These are phyloP conservation scores for Ustilaginoidea virens DNA, from an alignment of 2,329 filamentous ascomycete species.

Conservation along the genomic window DNA sequence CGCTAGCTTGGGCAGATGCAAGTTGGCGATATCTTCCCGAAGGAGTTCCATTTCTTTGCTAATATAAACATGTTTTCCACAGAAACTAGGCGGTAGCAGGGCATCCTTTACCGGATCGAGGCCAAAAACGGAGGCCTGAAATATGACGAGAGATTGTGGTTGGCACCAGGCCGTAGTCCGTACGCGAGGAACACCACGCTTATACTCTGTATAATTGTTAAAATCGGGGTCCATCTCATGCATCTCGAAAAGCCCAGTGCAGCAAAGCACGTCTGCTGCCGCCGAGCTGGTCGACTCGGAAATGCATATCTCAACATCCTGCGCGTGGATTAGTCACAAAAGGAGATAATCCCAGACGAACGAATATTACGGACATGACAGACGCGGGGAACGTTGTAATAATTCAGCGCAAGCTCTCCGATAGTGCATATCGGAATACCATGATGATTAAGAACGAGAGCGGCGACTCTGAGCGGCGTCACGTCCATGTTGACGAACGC, in stretches of 20 bases:
- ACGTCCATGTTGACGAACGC: constrained; percentile 3
- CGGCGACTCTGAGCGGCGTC: constrained; percentile 2
- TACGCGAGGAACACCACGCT: constrained; percentile 9
- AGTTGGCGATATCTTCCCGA: constrained; percentile 4
- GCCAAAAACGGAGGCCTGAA: constrained; percentile 6
- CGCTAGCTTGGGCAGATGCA: constrained; percentile 10
- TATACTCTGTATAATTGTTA: constrained; percentile 13
- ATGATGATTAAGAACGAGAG: constrained; percentile 4
- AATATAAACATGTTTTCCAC: constrained; percentile 5
- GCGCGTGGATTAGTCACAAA: too few relatives aligned
- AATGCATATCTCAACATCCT: constrained; percentile 9
- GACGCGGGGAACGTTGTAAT: constrained; percentile 8
- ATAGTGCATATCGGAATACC: constrained; percentile 4
- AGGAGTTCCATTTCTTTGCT: constrained; percentile 1
- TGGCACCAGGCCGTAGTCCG: constrained; percentile 5
- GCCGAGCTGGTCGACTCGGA: constrained; percentile 2
- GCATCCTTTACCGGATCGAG: constrained; percentile 6
- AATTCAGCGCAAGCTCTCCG: constrained; percentile 7
- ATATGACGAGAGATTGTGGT: constrained; percentile 6
- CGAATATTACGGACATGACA: constrained; percentile 3
- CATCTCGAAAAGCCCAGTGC: constrained; percentile 7
- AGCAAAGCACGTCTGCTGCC: constrained; percentile 7
- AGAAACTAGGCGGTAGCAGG: constrained; percentile 1
- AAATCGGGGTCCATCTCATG: constrained; percentile 1
- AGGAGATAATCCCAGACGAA: too few relatives aligned